These are phyloP conservation scores for Angophora floribunda DNA, from an alignment of 345 rosid species.

Conservation along the genomic window DNA sequence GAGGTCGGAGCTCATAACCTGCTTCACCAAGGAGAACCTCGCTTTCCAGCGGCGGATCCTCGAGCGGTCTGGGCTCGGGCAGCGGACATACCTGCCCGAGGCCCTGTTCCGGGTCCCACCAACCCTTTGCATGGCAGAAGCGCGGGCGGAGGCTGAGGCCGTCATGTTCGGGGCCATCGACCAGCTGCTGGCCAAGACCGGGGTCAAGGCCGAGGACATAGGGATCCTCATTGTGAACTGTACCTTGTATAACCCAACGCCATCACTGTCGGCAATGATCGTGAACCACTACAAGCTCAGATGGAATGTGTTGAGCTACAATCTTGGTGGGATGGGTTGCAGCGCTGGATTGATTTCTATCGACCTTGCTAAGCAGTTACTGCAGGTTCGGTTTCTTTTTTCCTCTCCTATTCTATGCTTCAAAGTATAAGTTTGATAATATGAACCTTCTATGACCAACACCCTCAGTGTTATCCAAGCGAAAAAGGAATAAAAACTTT, in stretches of 20 bases:
- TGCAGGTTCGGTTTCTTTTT: slow-evolving; percentile 20
- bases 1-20: neutral
- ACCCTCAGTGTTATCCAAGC: too few species aligned
- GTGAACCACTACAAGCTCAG: slow-evolving; percentile 20
- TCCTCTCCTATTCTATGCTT: neutral
- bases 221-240: slow-evolving; percentile 26
- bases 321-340: slow-evolving; percentile 28
- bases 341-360: slow-evolving; percentile 10
- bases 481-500: too few species aligned
- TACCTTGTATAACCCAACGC: slow-evolving; percentile 20
- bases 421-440: neutral
- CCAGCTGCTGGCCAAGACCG: neutral
- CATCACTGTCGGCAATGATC: slow-evolving; percentile 21
- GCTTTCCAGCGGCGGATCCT: slow-evolving; percentile 15
- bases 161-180: slow-evolving; percentile 12
- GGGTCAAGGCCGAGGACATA: slow-evolving; percentile 19
- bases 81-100: slow-evolving; percentile 3
- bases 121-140: slow-evolving; percentile 7
- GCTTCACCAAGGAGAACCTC: slow-evolving; percentile 11
- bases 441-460: neutral
- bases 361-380: slow-evolving; percentile 23
- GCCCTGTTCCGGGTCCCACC: neutral
- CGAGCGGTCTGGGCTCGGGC: slow-evolving; percentile 23
- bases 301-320: slow-evolving; percentile 15
- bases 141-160: slow-evolving; percentile 20